These are phyloP conservation scores for Aspergillus neoniger DNA, from an alignment of 2,329 filamentous ascomycete genomes.

Conservation along the genomic window DNA sequence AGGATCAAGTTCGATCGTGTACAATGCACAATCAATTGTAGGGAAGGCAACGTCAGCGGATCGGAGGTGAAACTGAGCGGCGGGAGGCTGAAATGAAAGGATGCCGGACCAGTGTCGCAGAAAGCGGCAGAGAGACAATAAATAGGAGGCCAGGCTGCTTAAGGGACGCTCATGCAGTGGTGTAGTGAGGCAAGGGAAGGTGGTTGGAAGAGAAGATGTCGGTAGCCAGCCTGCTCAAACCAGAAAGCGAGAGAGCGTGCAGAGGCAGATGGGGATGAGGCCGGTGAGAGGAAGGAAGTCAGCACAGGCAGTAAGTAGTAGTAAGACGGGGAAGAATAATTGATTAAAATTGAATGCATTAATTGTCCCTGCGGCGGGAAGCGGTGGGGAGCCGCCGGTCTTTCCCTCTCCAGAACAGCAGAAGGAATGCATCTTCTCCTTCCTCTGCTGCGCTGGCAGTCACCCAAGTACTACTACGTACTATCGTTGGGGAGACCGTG, in stretches of 20 bases:
- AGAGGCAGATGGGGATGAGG: not conserved
- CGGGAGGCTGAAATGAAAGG: constrained; percentile 17
- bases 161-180: not conserved
- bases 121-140: not conserved
- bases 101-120: constrained; percentile 14
- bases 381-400: not conserved
- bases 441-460: not conserved
- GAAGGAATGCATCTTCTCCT: not conserved
- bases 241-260: not conserved
- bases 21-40: not conserved
- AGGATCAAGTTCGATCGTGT: not conserved
- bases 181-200: not conserved
- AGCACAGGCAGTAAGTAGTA: not conserved
- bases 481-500: not conserved
- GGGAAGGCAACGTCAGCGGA: constrained; percentile 1
- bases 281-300: not conserved
- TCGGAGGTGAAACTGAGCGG: not conserved
- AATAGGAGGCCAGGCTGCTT: not conserved
- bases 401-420: not conserved
- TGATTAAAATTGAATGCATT: too few species aligned
- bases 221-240: not conserved
- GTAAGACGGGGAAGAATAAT: not conserved
- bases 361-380: not conserved
- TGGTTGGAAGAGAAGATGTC: not conserved
- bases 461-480: not conserved